Evolutionary conservation across 805 yeast genomes (phyloP).

Genomic region (Candida yuanshanica): DNA sequence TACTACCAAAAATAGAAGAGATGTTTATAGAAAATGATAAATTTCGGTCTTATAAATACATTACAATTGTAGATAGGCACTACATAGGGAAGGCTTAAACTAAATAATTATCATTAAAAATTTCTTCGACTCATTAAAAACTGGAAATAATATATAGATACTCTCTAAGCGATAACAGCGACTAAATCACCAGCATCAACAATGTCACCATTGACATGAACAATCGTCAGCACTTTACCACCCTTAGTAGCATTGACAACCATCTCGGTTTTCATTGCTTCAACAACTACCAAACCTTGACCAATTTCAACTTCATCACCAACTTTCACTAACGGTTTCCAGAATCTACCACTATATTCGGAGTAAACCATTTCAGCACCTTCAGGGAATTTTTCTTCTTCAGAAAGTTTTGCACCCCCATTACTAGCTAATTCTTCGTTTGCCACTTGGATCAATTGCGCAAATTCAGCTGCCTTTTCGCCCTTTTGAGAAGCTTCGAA

Average conservation of each 20-base stretch:
- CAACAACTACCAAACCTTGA: constrained; percentile 82
- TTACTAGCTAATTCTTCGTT: constrained; percentile 64
- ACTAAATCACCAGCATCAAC: constrained; percentile 96
- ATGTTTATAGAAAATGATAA: no score
- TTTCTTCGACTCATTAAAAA: not conserved
- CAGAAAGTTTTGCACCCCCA: constrained; percentile 38
- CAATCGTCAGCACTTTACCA: constrained; percentile 68
- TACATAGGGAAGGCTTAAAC: no score
- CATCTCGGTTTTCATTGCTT: constrained; percentile 99
- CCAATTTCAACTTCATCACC: constrained; percentile 73
- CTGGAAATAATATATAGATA: not conserved
- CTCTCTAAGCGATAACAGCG: constrained; percentile 57
- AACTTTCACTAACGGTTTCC: constrained; percentile 82
- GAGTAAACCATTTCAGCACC: constrained; percentile 83
- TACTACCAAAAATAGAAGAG: no score
- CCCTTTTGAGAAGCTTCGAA: constrained; percentile 68
- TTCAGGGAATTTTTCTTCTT: constrained; percentile 61
- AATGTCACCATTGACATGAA: constrained; percentile 88
- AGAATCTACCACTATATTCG: constrained; percentile 94
- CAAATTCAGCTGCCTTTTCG: constrained; percentile 81
- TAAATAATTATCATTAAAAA: not conserved
- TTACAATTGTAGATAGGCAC: no score
- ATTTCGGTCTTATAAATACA: no score
- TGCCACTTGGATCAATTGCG: constrained; percentile 72
- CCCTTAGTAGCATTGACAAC: constrained; percentile 63